These are phyloP conservation scores for Sordariomycetes sp. DNA, from an alignment of 2,329 filamentous ascomycete genomes.

Conservation along the genomic window DNA sequence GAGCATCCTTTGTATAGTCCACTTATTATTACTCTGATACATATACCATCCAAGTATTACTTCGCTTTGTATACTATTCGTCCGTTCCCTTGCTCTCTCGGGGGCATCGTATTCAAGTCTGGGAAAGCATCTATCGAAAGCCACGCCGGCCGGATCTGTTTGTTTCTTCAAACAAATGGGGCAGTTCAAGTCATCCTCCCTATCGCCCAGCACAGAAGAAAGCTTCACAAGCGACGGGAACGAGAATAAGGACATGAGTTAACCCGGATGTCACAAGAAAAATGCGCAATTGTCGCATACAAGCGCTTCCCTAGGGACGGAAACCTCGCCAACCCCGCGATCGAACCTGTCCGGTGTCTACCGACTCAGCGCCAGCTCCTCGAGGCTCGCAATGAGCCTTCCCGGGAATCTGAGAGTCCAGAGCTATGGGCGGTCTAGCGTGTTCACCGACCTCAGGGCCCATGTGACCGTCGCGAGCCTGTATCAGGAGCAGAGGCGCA, in stretches of 20 bases:
- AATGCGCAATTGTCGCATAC: neutral
- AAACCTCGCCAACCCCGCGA: neutral
- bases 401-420: neutral
- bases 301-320: neutral
- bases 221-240: neutral
- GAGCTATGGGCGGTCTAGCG: neutral
- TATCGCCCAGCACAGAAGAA: neutral
- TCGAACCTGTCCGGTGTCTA: neutral
- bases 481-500: conserved; percentile 8
- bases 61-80: neutral
- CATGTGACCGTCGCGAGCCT: conserved; percentile 8
- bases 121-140: too few relatives aligned
- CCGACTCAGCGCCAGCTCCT: conserved; percentile 1
- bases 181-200: neutral
- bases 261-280: neutral
- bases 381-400: neutral
- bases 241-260: neutral
- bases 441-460: conserved; percentile 7
- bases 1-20: neutral
- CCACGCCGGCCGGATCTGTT: neutral
- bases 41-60: neutral
- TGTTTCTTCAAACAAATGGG: neutral
- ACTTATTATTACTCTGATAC: neutral
- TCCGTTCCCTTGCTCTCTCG: neutral
- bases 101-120: too few relatives aligned